A percentile compares a stretch with the other conserved stretches of the same genome.
These are phyloP conservation scores for Penicillium expansum DNA, from an alignment of 2,329 filamentous ascomycete species.

Conservation along the genomic window DNA sequence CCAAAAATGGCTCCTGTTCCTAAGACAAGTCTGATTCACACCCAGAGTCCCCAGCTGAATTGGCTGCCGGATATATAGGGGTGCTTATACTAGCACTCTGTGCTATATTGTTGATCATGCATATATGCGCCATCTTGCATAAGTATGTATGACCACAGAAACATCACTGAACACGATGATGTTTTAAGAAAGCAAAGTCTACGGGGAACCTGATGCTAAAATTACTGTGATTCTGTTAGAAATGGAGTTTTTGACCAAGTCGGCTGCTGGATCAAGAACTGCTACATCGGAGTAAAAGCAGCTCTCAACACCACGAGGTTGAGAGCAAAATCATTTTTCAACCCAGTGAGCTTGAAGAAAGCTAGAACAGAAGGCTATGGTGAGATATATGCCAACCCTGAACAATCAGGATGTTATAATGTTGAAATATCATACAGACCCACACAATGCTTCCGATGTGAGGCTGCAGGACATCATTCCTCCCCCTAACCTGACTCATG, in stretches of 20 bases:
- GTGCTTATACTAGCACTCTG: background rate
- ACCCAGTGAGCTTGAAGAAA: background rate
- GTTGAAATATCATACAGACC: background rate
- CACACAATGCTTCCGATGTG: background rate
- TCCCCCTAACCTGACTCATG: background rate
- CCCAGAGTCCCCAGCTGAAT: background rate
- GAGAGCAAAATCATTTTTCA: background rate
- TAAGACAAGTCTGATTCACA: background rate
- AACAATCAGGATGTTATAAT: background rate
- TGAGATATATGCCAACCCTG: background rate
- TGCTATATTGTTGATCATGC: background rate
- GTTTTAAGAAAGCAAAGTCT: background rate
- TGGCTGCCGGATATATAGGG: background rate
- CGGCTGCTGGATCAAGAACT: background rate
- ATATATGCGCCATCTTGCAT: background rate
- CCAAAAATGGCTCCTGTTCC: background rate
- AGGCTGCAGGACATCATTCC: background rate
- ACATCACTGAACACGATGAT: background rate
- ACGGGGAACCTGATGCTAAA: background rate
- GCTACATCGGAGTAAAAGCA: background rate
- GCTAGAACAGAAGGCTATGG: background rate
- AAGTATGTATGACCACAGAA: background rate
- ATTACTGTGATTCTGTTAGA: background rate
- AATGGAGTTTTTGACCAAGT: background rate
- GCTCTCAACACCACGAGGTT: background rate